These are phyloP conservation scores for Apiospora hydei DNA, from an alignment of 2,329 filamentous ascomycete genomes.

Conservation along the genomic window DNA sequence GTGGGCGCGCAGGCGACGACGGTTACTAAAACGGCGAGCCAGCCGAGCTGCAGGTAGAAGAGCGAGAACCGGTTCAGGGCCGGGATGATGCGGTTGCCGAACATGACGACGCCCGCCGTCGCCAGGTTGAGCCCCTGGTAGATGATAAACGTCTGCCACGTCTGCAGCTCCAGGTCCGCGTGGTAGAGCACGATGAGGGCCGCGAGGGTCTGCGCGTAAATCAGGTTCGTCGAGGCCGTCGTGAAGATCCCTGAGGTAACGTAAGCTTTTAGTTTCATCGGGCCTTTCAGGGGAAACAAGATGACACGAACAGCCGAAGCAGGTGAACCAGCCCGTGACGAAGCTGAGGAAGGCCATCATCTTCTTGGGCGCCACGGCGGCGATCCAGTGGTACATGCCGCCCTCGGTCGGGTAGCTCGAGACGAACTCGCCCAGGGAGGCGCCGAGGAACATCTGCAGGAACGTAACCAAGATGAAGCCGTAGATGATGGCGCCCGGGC, in stretches of 20 bases:
- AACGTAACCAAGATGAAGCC: slow-evolving; percentile 56
- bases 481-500: slow-evolving; percentile 57
- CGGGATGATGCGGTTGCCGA: slow-evolving; percentile 41
- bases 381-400: slow-evolving; percentile 61
- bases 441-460: slow-evolving; percentile 53
- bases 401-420: slow-evolving; percentile 56
- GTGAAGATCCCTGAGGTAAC: slow-evolving; percentile 57
- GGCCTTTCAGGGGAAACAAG: background rate
- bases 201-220: slow-evolving; percentile 51
- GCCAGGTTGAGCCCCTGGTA: slow-evolving; percentile 44
- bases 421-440: slow-evolving; percentile 55
- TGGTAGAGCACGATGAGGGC: slow-evolving; percentile 51
- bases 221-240: slow-evolving; percentile 52
- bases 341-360: slow-evolving; percentile 51
- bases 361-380: slow-evolving; percentile 45
- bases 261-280: too few species aligned
- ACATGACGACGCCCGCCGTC: slow-evolving; percentile 54
- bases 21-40: slow-evolving; percentile 54
- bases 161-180: slow-evolving; percentile 29
- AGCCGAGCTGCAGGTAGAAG: slow-evolving; percentile 54
- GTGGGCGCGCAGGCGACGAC: slow-evolving; percentile 54
- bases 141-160: slow-evolving; percentile 17
- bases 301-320: background rate
- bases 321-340: background rate
- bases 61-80: slow-evolving; percentile 53